Evolutionary conservation across 228 moss, liverwort and hornwort genomes (phyloP).

Genomic region (Sphagnum fallax): DNA sequence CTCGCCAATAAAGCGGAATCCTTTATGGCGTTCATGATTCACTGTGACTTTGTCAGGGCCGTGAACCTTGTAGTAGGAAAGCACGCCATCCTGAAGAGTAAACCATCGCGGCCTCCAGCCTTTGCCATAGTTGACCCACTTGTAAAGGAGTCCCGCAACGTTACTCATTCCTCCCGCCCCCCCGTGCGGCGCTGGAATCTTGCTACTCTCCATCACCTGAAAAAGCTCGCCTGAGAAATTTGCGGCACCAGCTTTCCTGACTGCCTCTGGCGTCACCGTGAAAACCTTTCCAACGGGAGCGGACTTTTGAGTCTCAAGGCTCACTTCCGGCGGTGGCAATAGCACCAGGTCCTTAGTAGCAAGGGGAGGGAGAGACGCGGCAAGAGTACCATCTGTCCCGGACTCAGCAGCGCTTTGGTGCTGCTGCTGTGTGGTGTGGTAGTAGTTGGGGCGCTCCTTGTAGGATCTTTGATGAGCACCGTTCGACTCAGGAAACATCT

Average conservation of each 20-base stretch:
- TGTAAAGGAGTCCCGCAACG: conserved; percentile 82
- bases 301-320: conserved; percentile 8
- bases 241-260: conserved; percentile 42
- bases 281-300: conserved; percentile 32
- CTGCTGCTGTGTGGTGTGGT: background rate
- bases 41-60: conserved; percentile 90
- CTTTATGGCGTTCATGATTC: conserved; percentile 79
- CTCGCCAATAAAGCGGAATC: conserved; percentile 82
- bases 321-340: background rate
- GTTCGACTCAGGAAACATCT: conserved; percentile 41
- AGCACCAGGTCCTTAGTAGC: conserved; percentile 14
- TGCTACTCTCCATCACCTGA: conserved; percentile 48
- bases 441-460: background rate
- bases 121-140: conserved; percentile 99
- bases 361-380: conserved; percentile 54
- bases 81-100: conserved; percentile 81
- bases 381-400: conserved; percentile 17
- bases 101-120: conserved; percentile 98
- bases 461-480: background rate
- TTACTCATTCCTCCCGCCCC: conserved; percentile 38
- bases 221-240: conserved; percentile 81
- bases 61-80: conserved; percentile 92
- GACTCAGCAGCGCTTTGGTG: conserved; percentile 15
- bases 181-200: conserved; percentile 20
- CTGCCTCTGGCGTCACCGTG: conserved; percentile 51